Base-by-base conservation (phyloP, 352 stramenopile species). In the Phytopythium sindhum region DNA sequence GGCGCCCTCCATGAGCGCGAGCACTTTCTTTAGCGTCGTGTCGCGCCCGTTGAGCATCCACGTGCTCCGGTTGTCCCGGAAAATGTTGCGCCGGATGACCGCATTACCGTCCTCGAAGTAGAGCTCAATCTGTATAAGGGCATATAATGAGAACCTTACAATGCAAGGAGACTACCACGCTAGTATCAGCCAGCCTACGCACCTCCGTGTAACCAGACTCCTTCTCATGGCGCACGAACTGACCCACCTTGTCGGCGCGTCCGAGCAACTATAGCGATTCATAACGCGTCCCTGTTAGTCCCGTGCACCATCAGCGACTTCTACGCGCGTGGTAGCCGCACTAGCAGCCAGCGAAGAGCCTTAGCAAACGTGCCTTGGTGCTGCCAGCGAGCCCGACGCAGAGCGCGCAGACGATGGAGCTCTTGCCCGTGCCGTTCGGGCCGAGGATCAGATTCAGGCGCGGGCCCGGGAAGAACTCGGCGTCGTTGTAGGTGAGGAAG, bases 401-500 rank as follows among this genome's bases (percentile, higher is more conserved):
- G 56, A 99, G 96, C 33, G 97, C 97, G 73, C 97, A 99, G 31
- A 99, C 89, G 67, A 99, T 98, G 23, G 84, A 95, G 57, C 82
- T 93, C 68, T 97, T 97, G 69, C 90, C 91, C 0, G 95, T 98
- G 42, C 98, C 98, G 64, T 99, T 99, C 3, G 97, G 96, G 1
- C 97, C 98, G 39, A 99, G 77, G 51, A 99, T 97, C 56, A 99
- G 85, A 70, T 99, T 99, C 11, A 99, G 82, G 12, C 97, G 87
- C 52, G 94, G 95, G 0, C 95, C 93, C 0, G 96, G 93, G 61
- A 70, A 81, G 55, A 98, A 95, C 68, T 97, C 92, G 24, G 86
- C 83, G 61, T 98, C 86, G 15, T 75, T 81, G 81, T 98, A 97
- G 10, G 92, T 98, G 19, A 98, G 79, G 61, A 98, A 98, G 74